Conservation (phyloP, 352 stramenopile species). For the Phytophthora pseudosyringae region DNA sequence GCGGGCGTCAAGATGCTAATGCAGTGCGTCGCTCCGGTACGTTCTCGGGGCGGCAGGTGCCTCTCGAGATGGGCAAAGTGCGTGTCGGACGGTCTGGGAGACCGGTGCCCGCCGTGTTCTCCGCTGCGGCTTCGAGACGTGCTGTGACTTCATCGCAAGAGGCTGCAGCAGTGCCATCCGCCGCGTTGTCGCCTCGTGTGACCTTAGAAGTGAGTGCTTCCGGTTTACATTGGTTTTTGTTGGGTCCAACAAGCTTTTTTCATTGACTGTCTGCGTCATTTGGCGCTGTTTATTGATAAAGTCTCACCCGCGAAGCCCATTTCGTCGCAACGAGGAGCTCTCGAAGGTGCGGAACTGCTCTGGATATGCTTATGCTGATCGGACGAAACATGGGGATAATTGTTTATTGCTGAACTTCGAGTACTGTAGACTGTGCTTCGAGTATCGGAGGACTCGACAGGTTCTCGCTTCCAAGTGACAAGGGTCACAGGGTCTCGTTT, state of each 20-base stretch:
- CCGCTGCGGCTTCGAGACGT: conserved; percentile 5
- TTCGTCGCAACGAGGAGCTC: conserved; percentile 46
- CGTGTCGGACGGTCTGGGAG: conserved; percentile 58
- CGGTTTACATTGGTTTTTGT: background rate
- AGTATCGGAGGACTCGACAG: background rate
- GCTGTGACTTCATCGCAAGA: conserved; percentile 8
- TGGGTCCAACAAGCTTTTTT: background rate
- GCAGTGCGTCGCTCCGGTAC: conserved; percentile 10
- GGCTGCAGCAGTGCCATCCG: background rate
- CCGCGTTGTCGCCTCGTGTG: conserved; percentile 27
- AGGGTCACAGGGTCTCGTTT: conserved; percentile 11
- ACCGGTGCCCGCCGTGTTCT: conserved; percentile 38
- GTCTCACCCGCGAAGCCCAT: conserved; percentile 51
- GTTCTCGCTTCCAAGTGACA: conserved; percentile 24
- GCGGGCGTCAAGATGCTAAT: conserved; percentile 19
- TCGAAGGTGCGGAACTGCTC: conserved; percentile 30
- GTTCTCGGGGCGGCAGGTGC: conserved; percentile 45
- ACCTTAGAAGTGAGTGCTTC: conserved; percentile 39
- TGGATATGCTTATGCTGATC: background rate
- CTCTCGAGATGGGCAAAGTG: conserved; percentile 54
- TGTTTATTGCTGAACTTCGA: background rate
- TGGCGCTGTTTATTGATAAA: conserved; percentile 4
- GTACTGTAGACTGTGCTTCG: conserved; percentile 16
- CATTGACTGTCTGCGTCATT: background rate
- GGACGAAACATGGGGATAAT: background rate